Evolutionary conservation across 495 filamentous ascomycete genomes (phyloP), one percentile per base, ranked within the genome.

Genomic region (Staphylotrichum longicolle): DNA sequence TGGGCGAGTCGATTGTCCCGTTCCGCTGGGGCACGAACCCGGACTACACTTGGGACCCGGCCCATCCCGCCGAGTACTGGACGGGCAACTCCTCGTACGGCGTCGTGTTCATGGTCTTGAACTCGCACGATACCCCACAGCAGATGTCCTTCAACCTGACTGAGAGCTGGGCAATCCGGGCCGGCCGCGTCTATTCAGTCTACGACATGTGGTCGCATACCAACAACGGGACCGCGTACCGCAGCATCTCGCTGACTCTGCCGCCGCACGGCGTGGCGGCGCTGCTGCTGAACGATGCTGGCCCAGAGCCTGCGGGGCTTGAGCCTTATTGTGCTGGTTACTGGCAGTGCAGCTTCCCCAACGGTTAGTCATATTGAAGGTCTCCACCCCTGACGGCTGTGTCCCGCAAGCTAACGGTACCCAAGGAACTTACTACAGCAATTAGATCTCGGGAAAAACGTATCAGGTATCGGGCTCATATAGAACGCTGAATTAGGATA

Each of bases 161-260:
- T 3, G 58, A 60, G 58, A 60, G 58, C 49, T 60, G 58, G 58
- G 58, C 58, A 1, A 54, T 60, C 40, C 37, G 58, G 5, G 58
- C 58, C 4, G 58, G 58, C 10, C 30, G 58, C 35, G 39, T 53
- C 15, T 60, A 60, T 12, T 44, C 37, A 7, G 58, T 60, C 35
- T 60, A 60, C 35, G 58, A 60, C 35, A 34, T 60, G 58, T 60
- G 58, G 58, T 33, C 58, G 49, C 58, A 60, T 40, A 60, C 49
- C 0, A 11, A 42, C 6, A 60, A 54, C 20, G 58, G 58, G 10
- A 60, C 58, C 4, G 58, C 49, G 0, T 44, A 33, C 39, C 35
- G 58, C 10, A 41, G 30, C 30, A 54, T 60, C 27, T 42, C 27
- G 48, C 39, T 60, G 35, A 54, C 20, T 8, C 39, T 60, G 41